A percentile compares a stretch with the other conserved stretches of the same genome.
Evolutionary conservation across 257 asterid species (phyloP).

Genomic region (Capsicum baccatum): DNA sequence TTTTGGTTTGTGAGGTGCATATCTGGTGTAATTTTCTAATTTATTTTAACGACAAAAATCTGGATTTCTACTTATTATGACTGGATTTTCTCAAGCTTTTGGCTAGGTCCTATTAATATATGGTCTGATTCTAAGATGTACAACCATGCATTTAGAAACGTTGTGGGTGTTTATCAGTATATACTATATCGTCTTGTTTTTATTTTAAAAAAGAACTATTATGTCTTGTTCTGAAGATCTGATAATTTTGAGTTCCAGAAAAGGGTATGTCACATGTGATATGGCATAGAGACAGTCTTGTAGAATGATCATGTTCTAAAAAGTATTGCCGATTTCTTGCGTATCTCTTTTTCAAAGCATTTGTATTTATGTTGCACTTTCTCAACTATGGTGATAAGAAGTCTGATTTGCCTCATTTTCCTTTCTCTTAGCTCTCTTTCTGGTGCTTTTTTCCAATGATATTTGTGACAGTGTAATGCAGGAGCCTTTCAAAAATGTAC

Average conservation of each 20-base stretch:
- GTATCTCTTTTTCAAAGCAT: constrained; percentile 1
- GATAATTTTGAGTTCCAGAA: not conserved
- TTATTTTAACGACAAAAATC: not conserved
- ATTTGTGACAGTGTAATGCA: constrained; percentile 85
- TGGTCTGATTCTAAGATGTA: not conserved
- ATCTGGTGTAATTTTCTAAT: constrained; percentile 5
- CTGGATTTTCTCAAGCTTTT: constrained; percentile 12
- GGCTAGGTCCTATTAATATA: not conserved
- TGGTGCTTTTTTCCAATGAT: constrained; percentile 37
- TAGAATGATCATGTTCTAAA: not conserved
- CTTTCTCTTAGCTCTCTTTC: not conserved
- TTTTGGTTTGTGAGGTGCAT: not conserved
- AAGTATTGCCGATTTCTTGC: not conserved
- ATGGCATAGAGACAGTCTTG: not conserved
- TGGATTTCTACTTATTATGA: not conserved
- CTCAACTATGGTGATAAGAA: not conserved
- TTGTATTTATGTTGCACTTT: constrained; percentile 25
- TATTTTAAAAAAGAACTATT: not conserved
- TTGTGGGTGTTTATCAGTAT: not conserved
- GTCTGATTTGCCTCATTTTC: not conserved
- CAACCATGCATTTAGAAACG: not conserved
- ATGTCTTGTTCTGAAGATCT: not conserved
- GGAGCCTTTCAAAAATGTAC: constrained; percentile 87
- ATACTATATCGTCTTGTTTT: not conserved
- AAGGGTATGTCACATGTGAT: constrained; percentile 4